These are phyloP conservation scores for Microdochium nivale DNA, from an alignment of 2,329 filamentous ascomycete species.

Conservation along the genomic window DNA sequence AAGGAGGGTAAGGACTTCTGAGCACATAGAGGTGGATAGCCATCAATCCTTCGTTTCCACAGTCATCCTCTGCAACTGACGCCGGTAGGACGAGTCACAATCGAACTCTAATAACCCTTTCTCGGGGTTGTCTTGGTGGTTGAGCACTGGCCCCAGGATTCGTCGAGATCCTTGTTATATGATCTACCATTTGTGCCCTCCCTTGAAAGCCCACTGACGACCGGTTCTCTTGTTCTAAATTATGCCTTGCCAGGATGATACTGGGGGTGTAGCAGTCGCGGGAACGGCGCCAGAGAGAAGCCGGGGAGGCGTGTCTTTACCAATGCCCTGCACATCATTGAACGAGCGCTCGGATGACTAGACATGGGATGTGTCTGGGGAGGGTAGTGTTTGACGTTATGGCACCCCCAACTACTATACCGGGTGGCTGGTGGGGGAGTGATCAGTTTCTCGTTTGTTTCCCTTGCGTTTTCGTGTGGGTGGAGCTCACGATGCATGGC, in stretches of 20 bases:
- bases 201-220: neutral
- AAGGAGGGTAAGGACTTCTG: neutral
- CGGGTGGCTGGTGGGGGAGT: neutral
- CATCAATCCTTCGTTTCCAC: neutral
- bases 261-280: neutral
- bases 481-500: neutral
- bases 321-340: neutral
- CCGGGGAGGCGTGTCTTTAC: neutral
- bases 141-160: neutral
- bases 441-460: neutral
- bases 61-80: neutral
- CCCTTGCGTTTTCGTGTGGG: neutral
- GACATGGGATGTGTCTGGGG: neutral
- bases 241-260: neutral
- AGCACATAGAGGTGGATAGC: neutral
- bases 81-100: neutral
- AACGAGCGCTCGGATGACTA: neutral
- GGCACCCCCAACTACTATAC: neutral
- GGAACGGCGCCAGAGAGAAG: neutral
- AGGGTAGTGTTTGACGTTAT: neutral
- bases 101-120: neutral
- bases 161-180: neutral
- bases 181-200: neutral
- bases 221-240: neutral
- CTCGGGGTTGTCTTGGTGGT: neutral